Evolutionary conservation across 1,284 basidiomycete species (phyloP).

Genomic region (Pseudomicrostroma phylloplanum): DNA sequence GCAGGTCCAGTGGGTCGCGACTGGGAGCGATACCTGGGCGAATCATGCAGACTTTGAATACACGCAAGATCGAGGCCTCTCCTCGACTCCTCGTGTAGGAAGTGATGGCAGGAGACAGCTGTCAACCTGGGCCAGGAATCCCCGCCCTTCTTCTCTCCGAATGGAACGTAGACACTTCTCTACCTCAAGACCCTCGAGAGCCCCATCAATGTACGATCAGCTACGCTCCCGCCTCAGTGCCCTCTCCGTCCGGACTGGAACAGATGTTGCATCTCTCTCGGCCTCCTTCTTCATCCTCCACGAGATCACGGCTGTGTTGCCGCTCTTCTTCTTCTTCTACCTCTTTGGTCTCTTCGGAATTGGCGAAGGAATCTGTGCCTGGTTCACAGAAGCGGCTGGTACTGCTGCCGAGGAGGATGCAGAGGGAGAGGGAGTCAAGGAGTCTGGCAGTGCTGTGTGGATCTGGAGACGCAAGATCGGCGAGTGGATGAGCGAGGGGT

Average conservation of each 20-base stretch:
- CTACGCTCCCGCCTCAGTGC: constrained; percentile 19
- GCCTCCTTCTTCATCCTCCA: constrained; percentile 77
- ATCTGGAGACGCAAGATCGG: constrained; percentile 2
- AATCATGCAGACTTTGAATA: no score
- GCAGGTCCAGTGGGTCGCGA: constrained; percentile 29
- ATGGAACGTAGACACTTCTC: no score
- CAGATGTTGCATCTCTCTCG: constrained; percentile 69
- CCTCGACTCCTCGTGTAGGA: no score
- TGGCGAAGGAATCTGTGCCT: constrained; percentile 63
- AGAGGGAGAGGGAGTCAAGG: background rate
- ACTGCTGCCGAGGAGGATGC: no score
- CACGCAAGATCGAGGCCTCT: no score
- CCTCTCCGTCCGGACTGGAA: constrained; percentile 51
- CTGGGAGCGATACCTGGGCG: no score
- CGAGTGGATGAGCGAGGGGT: constrained; percentile 22
- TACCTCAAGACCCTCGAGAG: no score
- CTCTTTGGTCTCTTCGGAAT: constrained; percentile 64
- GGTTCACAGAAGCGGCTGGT: constrained; percentile 19
- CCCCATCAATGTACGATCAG: no score
- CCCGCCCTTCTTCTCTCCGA: no score
- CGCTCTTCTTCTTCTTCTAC: constrained; percentile 70
- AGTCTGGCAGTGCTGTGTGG: background rate
- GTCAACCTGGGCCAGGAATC: no score
- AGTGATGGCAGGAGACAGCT: no score
- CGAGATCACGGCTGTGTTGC: constrained; percentile 75